These are phyloP conservation scores for Babjeviella inositovora DNA, from an alignment of 805 yeast genomes.

Conservation along the genomic window DNA sequence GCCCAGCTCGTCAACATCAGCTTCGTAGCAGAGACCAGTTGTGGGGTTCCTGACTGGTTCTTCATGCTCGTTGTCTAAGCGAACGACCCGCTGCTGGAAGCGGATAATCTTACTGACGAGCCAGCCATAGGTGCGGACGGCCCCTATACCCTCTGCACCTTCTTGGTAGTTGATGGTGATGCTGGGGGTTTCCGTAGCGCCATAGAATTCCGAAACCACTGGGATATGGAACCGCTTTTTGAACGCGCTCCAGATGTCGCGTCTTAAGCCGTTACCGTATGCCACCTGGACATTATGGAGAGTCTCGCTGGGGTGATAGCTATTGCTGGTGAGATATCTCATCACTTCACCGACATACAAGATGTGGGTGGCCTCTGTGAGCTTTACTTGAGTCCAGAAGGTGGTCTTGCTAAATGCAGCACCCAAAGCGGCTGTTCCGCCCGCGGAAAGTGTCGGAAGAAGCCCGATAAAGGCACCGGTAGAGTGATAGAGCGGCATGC, in stretches of 20 bases:
- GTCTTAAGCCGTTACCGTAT: constrained; percentile 81
- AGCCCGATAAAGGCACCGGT: constrained; percentile 84
- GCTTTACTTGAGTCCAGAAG: constrained; percentile 79
- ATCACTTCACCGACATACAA: constrained; percentile 96
- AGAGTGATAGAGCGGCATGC: constrained; percentile 93
- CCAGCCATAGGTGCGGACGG: constrained; percentile 69
- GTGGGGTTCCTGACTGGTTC: constrained; percentile 49
- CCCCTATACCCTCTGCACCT: constrained; percentile 75
- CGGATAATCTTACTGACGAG: constrained; percentile 33
- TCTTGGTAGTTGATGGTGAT: constrained; percentile 70
- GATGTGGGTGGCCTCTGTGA: constrained; percentile 59
- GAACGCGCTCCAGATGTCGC: constrained; percentile 77
- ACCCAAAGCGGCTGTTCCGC: constrained; percentile 66
- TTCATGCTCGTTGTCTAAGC: constrained; percentile 71
- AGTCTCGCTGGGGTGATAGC: constrained; percentile 48
- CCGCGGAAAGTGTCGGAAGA: constrained; percentile 45
- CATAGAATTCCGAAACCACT: constrained; percentile 81
- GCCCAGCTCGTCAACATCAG: constrained; percentile 58
- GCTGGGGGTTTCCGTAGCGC: constrained; percentile 85
- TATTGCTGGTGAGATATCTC: constrained; percentile 60
- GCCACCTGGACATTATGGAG: constrained; percentile 53
- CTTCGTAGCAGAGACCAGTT: constrained; percentile 42
- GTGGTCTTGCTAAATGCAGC: constrained; percentile 71
- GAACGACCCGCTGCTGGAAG: constrained; percentile 42
- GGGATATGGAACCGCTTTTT: constrained; percentile 61